These are phyloP conservation scores for Xerophyta viscosa DNA, from an alignment of 106 monocot species.

Conservation along the genomic window DNA sequence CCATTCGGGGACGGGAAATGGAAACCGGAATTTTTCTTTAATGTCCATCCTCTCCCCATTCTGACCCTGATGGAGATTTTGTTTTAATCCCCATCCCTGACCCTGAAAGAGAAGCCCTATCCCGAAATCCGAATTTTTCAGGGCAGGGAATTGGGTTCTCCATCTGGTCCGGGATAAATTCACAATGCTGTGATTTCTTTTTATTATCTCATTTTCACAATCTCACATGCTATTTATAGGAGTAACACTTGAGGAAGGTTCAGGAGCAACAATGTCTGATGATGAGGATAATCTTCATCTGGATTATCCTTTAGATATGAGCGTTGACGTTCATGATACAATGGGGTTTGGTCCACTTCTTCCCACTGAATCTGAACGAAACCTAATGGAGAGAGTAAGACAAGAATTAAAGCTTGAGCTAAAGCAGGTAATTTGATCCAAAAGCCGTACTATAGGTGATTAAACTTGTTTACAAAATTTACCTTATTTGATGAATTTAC, in stretches of 20 bases:
- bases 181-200: no score
- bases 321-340: constrained; percentile 64
- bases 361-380: constrained; percentile 82
- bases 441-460: background rate
- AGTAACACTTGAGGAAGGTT: constrained; percentile 71
- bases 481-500: background rate
- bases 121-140: no score
- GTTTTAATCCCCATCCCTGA: no score
- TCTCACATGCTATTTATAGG: constrained; percentile 28
- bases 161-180: no score
- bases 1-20: no score
- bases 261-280: constrained; percentile 94
- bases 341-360: constrained; percentile 91
- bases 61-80: no score
- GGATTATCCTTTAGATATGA: constrained; percentile 36
- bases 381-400: constrained; percentile 92
- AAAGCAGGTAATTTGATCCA: constrained; percentile 78
- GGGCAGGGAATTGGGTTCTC: no score
- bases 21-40: no score
- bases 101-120: no score
- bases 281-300: constrained; percentile 75
- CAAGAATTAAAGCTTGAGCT: constrained; percentile 86
- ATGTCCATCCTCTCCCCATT: no score
- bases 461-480: background rate
- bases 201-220: no score